Evolutionary conservation across 2,329 filamentous ascomycete species (phyloP), one percentile per base, ranked within the genome.

Genomic region (Tolypocladium capitatum): DNA sequence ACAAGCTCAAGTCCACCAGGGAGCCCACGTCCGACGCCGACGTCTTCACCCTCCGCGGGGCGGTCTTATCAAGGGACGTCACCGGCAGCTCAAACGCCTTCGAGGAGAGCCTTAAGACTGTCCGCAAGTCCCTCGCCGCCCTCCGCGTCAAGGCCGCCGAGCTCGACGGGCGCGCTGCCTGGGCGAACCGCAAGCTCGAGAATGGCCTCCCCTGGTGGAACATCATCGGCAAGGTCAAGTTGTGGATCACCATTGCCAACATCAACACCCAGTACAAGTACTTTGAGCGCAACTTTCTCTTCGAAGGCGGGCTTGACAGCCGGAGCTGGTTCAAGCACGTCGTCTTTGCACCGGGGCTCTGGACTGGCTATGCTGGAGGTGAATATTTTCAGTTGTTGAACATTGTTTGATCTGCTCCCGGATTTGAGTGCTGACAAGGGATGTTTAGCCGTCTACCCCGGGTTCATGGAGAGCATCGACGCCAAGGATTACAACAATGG

Each of bases 251-350:
- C 18, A 78, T 94, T 46, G 74, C 79, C 28, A 71, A 66, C 11
- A 76, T 83, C 41, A 97, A 97, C 64, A 73, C 71, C 31, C 84
- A 85, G 62, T 94, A 94, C 71, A 94, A 95, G 73, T 71, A 73
- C 9, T 68, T 97, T 0, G 91, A 97, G 64, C 74, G 89, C 16
- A 73, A 81, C 45, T 95, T 96, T 64, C 58, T 96, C 52, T 84
- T 87, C 57, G 67, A 78, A 5, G 72, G 75, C 3, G 91, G 91
- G 1, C 67, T 97, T 20, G 90, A 95, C 61, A 80, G 80, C 1
- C 72, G 91, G 50, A 70, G 71, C 24, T 96, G 89, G 89, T 97
- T 91, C 70, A 96, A 96, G 69, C 91, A 96, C 59, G 84, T 95
- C 2, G 84, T 96, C 1, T 96, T 94, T 65, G 90, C 90, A 1